Evolutionary conservation across 1,139 yeast species (phyloP), one percentile per base, ranked within the genome.

Genomic region (Taiozyma sp.): DNA sequence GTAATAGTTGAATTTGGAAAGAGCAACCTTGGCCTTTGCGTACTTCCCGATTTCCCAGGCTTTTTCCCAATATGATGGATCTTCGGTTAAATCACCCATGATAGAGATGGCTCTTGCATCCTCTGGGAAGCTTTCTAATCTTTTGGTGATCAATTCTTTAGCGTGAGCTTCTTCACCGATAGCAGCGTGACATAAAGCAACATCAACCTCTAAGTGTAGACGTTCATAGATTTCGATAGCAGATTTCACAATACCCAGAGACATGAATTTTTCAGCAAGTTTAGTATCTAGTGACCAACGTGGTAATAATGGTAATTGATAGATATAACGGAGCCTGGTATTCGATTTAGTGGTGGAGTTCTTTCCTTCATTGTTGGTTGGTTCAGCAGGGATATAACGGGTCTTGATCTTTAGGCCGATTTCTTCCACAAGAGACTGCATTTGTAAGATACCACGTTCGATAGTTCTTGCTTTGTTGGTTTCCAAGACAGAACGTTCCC

Each of bases 341-440:
- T 74, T 73, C 3, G 76, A 67, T 30, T 52, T 60, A n/a, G 57
- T 54, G 1, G 62, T 56, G 8, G 64, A 66, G 10, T 54, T 45
- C 4, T 55, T 30, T 23, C 68, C 70, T 36, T 73, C 76, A 30
- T 67, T 68, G 0, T 75, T 70, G 51, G 74, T 74, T 5, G 95
- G 44, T 32, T 50, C 60, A 1, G 62, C 58, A 10, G 64, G 90
- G 45, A 87, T 76, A 49, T 83, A 69, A 54, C 84, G 76, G 2
- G 84, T 71, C 53, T 79, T 75, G 48, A 88, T 81, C 52, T 83
- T 82, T 52, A 85, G 75, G 1, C 96, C 96, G 44, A 91, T 74
- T 65, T 92, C 98, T 64, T 92, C 97, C 30, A 92, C 93, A 48
- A 95, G 74, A 5, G 96, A 84, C 48, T 93, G 95, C 85, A 95